A percentile compares a stretch with the other conserved stretches of the same genome.
Evolutionary conservation across 805 yeast species (phyloP).

Genomic region (Kodamaea hsintzibuensis): DNA sequence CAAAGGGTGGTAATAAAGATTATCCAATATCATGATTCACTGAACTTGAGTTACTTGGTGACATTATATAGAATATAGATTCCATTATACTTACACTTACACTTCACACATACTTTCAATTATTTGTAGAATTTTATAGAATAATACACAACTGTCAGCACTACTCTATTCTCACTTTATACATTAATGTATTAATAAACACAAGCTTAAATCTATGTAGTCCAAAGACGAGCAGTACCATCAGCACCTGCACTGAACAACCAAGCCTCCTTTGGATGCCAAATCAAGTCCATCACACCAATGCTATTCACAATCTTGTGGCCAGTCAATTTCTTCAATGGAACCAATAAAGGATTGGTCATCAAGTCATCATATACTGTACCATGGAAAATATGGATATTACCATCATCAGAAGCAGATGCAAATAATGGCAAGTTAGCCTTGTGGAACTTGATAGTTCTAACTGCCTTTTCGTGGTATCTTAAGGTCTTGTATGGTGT

Average conservation of each 20-base stretch:
- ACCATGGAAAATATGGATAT: constrained; percentile 92
- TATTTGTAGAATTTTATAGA: too few species aligned
- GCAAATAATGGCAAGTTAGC: constrained; percentile 86
- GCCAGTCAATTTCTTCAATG: constrained; percentile 90
- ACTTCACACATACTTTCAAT: too few species aligned
- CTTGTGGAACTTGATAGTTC: constrained; percentile 84
- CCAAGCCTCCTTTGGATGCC: constrained; percentile 99
- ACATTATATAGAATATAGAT: too few species aligned
- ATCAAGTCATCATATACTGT: constrained; percentile 93
- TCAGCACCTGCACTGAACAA: constrained; percentile 96
- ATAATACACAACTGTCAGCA: too few species aligned
- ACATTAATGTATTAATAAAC: neutral
- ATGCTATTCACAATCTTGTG: constrained; percentile 77
- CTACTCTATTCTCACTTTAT: too few species aligned
- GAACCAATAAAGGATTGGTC: constrained; percentile 94
- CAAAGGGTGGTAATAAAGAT: neutral
- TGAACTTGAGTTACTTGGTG: too few species aligned
- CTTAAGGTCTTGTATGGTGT: constrained; percentile 95
- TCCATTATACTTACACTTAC: too few species aligned
- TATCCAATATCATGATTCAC: neutral
- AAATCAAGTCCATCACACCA: constrained; percentile 82
- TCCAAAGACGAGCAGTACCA: constrained; percentile 94
- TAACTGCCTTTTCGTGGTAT: constrained; percentile 92
- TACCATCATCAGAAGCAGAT: constrained; percentile 93
- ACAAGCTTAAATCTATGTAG: constrained; percentile 54